Evolutionary conservation across 192 early-diverging fungal species (phyloP).

Genomic region (Entophlyctis luteolus): DNA sequence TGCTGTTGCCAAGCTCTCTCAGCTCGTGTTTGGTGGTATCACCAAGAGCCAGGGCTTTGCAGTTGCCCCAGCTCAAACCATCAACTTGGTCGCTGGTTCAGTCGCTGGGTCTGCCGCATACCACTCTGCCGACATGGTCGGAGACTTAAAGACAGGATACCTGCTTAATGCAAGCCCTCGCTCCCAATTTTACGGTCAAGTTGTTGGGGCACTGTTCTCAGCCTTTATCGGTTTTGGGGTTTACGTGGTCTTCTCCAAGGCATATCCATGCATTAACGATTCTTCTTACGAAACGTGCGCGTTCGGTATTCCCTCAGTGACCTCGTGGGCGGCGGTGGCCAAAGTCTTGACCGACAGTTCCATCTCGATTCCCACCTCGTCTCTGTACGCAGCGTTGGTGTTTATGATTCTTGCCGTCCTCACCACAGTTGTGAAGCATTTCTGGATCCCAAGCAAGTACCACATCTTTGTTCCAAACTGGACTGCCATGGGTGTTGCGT

Average conservation of each 20-base stretch:
- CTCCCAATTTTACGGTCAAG: no score
- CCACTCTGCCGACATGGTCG: slow-evolving; percentile 70
- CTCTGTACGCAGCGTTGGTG: slow-evolving; percentile 32
- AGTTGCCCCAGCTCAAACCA: slow-evolving; percentile 40
- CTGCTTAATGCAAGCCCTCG: no score
- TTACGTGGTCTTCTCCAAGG: slow-evolving; percentile 56
- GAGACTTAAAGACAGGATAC: slow-evolving; percentile 84
- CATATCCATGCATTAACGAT: slow-evolving; percentile 63
- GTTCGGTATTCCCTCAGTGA: slow-evolving; percentile 40
- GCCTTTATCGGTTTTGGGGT: slow-evolving; percentile 58
- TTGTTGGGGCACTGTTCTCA: no score
- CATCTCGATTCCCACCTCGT: slow-evolving; percentile 35
- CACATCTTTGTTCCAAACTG: slow-evolving; percentile 54
- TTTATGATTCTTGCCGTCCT: slow-evolving; percentile 47
- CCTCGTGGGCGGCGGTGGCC: slow-evolving; percentile 35
- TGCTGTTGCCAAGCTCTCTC: slow-evolving; percentile 79
- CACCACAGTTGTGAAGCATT: slow-evolving; percentile 37
- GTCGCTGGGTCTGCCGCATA: slow-evolving; percentile 64
- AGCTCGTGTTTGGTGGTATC: slow-evolving; percentile 76
- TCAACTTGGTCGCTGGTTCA: slow-evolving; percentile 73
- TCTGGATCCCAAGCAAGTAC: slow-evolving; percentile 48
- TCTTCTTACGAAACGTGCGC: slow-evolving; percentile 35
- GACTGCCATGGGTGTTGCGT: slow-evolving; percentile 43
- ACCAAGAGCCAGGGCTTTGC: slow-evolving; percentile 53
- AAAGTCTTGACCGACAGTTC: slow-evolving; percentile 14